phyloP scores from a whole-genome alignment of 1,284 basidiomycete genomes.

The Ganoderma lucidum region DNA sequence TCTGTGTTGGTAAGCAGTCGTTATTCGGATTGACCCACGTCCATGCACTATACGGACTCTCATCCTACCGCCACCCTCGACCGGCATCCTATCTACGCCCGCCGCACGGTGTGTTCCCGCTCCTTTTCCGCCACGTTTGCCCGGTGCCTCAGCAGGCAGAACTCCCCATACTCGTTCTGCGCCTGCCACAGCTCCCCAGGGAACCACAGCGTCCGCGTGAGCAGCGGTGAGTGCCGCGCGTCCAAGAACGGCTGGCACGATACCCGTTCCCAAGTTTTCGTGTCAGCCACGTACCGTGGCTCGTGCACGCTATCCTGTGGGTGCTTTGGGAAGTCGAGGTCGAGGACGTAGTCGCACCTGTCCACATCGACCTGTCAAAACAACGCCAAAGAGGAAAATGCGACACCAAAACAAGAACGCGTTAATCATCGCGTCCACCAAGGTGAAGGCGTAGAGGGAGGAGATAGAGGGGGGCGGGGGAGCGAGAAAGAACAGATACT shows the following conservation, averaged over 20 bases:
- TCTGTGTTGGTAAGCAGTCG: background rate
- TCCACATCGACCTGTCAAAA: constrained; percentile 68
- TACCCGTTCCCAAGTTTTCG: constrained; percentile 77
- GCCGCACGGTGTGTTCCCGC: constrained; percentile 35
- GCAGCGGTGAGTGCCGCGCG: constrained; percentile 70
- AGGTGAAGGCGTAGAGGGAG: constrained; percentile 1
- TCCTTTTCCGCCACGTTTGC: constrained; percentile 52
- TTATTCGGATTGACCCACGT: constrained; percentile 1
- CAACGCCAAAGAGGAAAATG: background rate
- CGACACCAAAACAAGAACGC: constrained; percentile 11
- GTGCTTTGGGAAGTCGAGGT: constrained; percentile 83
- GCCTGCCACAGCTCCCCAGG: constrained; percentile 74
- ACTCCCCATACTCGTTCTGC: constrained; percentile 74
- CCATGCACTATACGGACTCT: background rate
- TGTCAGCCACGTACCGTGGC: constrained; percentile 78
- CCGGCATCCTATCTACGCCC: constrained; percentile 25
- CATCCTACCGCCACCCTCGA: background rate
- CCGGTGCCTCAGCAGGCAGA: constrained; percentile 70
- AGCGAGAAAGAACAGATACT: constrained; percentile 18
- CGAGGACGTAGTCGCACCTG: constrained; percentile 87
- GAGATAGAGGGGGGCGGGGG: background rate
- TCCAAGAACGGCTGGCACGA: constrained; percentile 86
- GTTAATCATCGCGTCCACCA: background rate
- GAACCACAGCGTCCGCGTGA: constrained; percentile 81
- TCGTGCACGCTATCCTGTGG: constrained; percentile 65